Conservation (phyloP, 306 rosid genomes). For the Fragaria nilgerrensis region DNA sequence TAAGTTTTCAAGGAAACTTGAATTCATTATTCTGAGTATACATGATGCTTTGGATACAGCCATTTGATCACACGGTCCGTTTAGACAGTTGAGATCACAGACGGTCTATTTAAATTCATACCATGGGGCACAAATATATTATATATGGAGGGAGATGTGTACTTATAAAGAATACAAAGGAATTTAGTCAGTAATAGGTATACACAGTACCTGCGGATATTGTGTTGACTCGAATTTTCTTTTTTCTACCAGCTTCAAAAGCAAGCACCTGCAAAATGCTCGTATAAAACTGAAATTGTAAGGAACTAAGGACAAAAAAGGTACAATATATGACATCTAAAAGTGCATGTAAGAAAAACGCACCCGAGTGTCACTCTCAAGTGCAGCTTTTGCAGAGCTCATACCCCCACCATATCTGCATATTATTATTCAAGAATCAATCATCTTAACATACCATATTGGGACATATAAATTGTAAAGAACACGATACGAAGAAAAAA, state of each 20-base stretch:
- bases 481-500: slow-evolving; percentile 17
- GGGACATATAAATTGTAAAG: not conserved
- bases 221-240: slow-evolving; percentile 77
- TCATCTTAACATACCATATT: not conserved
- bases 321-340: too few relatives aligned
- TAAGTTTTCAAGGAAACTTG: not conserved
- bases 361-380: slow-evolving; percentile 94
- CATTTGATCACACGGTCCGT: not conserved
- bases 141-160: not conserved
- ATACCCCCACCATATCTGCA: slow-evolving; percentile 96
- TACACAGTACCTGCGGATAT: slow-evolving; percentile 73
- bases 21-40: not conserved
- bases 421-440: slow-evolving; percentile 12
- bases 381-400: slow-evolving; percentile 99
- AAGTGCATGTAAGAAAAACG: slow-evolving; percentile 23
- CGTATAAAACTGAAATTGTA: not conserved
- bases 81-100: not conserved
- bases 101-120: not conserved
- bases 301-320: not conserved
- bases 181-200: not conserved
- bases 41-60: not conserved
- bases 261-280: slow-evolving; percentile 73
- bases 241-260: slow-evolving; percentile 93
- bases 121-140: not conserved
- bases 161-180: not conserved